phyloP scores from a whole-genome alignment of 139 green algal species.

The Tetradesmus lagerheimii region DNA sequence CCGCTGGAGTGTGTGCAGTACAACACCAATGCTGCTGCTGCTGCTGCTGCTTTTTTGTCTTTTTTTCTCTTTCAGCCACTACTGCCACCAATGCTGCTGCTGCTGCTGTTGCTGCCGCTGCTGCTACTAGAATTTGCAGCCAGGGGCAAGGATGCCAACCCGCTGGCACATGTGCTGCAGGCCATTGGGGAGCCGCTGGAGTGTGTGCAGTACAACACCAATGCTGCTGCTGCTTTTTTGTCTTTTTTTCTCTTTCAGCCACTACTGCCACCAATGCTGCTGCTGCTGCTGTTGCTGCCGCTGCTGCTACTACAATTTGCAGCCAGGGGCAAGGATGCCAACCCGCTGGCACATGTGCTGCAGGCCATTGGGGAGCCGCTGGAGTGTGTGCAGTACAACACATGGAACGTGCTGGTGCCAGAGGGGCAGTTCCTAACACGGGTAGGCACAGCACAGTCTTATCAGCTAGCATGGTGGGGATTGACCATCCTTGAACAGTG shows the following conservation, averaged over 20 bases:
- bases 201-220: constrained; percentile 84
- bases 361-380: constrained; percentile 83
- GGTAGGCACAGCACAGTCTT: too few relatives aligned
- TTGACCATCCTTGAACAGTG: too few relatives aligned
- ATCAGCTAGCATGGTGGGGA: too few relatives aligned
- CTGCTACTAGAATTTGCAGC: constrained; percentile 35
- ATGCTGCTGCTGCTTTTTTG: too few relatives aligned
- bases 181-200: constrained; percentile 87
- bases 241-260: background rate
- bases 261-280: background rate
- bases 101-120: constrained; percentile 21
- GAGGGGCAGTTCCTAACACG: too few relatives aligned
- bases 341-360: constrained; percentile 88
- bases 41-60: background rate
- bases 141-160: constrained; percentile 77
- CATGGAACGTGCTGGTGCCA: too few relatives aligned
- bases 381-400: constrained; percentile 85
- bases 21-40: too few relatives aligned
- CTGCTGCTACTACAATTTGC: constrained; percentile 26
- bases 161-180: constrained; percentile 82
- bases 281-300: constrained; percentile 16
- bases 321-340: constrained; percentile 68
- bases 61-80: background rate
- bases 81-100: background rate
- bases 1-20: constrained; percentile 85